phyloP scores from a whole-genome alignment of 2,329 filamentous ascomycete genomes.

The Amauroascus verrucosus region DNA sequence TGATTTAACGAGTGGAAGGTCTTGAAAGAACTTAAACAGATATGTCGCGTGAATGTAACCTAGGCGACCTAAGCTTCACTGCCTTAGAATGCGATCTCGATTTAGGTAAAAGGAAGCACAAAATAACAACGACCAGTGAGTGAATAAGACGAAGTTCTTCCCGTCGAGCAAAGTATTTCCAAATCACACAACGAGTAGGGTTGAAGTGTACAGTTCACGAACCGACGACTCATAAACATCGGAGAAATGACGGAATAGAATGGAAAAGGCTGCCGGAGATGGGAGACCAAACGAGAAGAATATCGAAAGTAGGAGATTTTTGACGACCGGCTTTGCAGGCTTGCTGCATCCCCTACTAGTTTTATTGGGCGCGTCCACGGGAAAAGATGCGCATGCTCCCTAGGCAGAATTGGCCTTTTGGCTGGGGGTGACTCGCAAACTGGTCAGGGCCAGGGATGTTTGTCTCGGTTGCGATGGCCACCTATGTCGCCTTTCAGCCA shows the following conservation, averaged over 20 bases:
- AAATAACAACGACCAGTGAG: background rate
- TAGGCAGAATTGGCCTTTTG: background rate
- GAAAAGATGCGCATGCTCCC: background rate
- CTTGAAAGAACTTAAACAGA: background rate
- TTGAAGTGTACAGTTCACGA: background rate
- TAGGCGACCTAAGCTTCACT: background rate
- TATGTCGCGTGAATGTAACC: slow-evolving; percentile 4
- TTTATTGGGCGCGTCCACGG: slow-evolving; percentile 2
- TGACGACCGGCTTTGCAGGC: background rate
- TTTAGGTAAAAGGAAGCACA: background rate
- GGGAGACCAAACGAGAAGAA: background rate
- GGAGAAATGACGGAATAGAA: background rate
- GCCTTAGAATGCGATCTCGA: background rate
- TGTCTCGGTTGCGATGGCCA: slow-evolving; percentile 4
- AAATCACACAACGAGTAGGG: background rate
- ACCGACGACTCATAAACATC: background rate
- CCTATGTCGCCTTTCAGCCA: slow-evolving; percentile 4
- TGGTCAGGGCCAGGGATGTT: slow-evolving; percentile 5
- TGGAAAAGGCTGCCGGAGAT: background rate
- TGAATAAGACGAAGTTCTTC: background rate
- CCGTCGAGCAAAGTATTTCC: background rate
- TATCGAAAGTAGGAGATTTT: slow-evolving; percentile 4
- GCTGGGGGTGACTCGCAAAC: background rate
- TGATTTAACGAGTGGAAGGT: background rate
- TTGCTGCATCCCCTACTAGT: slow-evolving; percentile 4